Evolutionary conservation across 2,329 filamentous ascomycete genomes (phyloP).

Genomic region (Zasmidium angulare): DNA sequence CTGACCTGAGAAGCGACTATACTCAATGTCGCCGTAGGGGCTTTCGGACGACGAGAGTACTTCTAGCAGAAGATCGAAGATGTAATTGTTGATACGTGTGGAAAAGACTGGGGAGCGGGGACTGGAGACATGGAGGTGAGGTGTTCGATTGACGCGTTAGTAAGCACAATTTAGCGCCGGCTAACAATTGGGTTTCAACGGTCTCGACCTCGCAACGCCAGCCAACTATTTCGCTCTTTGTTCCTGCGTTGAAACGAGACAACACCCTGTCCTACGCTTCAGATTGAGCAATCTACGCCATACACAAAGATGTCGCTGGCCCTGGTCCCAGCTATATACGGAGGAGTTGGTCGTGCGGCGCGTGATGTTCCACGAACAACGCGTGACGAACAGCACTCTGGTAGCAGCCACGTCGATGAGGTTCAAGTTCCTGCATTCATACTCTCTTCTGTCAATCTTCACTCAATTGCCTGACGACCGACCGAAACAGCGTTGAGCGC

Average conservation of each 20-base stretch:
- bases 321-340: background rate
- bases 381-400: background rate
- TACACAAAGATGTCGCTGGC: background rate
- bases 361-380: background rate
- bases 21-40: no score
- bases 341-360: background rate
- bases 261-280: background rate
- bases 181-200: background rate
- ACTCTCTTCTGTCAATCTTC: background rate
- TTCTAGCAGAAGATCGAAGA: no score
- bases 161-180: background rate
- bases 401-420: background rate
- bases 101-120: no score
- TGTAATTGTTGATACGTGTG: no score
- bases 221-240: slow-evolving; percentile 1
- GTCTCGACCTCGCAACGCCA: background rate
- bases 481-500: background rate
- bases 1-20: no score
- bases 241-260: slow-evolving; percentile 6
- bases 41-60: no score
- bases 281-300: slow-evolving; percentile 5
- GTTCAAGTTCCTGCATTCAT: background rate
- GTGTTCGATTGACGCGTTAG: no score
- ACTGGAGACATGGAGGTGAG: no score
- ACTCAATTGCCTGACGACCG: background rate